Evolutionary conservation across 345 rosid species (phyloP).

Genomic region (Bruguiera gymnorhiza): DNA sequence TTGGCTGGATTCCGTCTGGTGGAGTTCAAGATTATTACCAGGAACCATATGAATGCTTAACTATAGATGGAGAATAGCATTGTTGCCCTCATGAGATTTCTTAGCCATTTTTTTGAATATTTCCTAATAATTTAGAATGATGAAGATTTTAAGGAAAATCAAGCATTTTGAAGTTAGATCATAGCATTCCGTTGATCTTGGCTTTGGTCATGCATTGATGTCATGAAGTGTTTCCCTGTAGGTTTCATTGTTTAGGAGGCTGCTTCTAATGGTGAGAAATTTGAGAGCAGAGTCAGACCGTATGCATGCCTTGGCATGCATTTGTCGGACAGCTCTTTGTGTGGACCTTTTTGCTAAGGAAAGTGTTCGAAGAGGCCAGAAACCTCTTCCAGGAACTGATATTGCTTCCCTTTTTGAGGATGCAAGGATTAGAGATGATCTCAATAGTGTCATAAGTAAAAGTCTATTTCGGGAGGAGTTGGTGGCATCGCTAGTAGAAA

Average conservation of each 20-base stretch:
- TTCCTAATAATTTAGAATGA: background rate
- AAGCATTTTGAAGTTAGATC: background rate
- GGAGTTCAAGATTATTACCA: background rate
- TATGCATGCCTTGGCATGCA: conserved; percentile 97
- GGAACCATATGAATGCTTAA: background rate
- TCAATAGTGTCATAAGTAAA: conserved; percentile 70
- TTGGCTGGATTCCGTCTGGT: background rate
- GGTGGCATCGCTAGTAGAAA: conserved; percentile 94
- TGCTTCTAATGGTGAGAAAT: conserved; percentile 96
- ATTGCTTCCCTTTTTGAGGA: conserved; percentile 96
- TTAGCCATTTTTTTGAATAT: background rate
- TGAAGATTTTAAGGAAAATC: background rate
- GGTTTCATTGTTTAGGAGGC: conserved; percentile 91
- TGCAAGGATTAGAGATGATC: conserved; percentile 83
- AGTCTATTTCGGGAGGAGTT: conserved; percentile 92
- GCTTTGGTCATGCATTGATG: conserved; percentile 1
- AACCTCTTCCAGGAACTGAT: conserved; percentile 93
- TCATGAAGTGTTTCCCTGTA: conserved; percentile 31
- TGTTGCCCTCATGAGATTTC: background rate
- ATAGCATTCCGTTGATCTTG: background rate
- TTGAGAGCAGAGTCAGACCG: conserved; percentile 97
- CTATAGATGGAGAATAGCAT: background rate
- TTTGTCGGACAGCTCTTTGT: conserved; percentile 96
- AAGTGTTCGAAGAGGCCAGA: conserved; percentile 96
- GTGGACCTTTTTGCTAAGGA: conserved; percentile 97